Evolutionary conservation across 2,329 filamentous ascomycete genomes (phyloP), one percentile per base, ranked within the genome.

Genomic region (Alternaria brassicae): DNA sequence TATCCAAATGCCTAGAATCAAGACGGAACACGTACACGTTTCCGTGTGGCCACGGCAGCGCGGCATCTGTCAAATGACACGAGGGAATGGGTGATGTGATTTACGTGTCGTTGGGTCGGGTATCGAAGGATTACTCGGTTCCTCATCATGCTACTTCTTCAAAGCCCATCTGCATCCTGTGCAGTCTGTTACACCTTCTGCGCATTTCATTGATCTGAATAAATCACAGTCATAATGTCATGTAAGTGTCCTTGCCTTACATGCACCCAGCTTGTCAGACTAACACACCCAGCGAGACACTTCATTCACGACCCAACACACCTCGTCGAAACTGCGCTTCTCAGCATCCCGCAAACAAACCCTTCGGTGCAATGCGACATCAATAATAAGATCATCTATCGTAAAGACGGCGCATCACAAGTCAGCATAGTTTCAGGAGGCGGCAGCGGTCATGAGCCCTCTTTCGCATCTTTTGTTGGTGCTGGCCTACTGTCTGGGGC

Each of bases 351-450:
- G 21, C 82, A 91, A 62, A 93, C 91, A 50, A 97, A 97, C 78
- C 94, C 94, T 8, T 89, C 90, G 34, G 82, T 96, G 23, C 89
- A 90, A 51, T 86, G 95, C 68, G 93, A 97, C 76, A 78, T 81
- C 28, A 82, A 87, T 51, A 91, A 96, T 81, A 97, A 97, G 78
- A 90, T 96, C 70, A 80, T 75, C 25, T 73, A 73, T 60, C 67
- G 58, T 28, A 65, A 62, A 13, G 58, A 61, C 12, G 48, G 52
- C 42, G 42, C 79, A 28, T 76, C 83, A 15, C 77, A 91, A 72
- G 92, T 97, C 42, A 91, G 91, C 56, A 84, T 97, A 72, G 84
- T 98, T 67, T 93, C 91, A 2, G 94, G 94, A 64, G 94, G 94
- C 66, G 94, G 94, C 55, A 91, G 89, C 19, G 93, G 93, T 68